Conservation (phyloP, 345 rosid species). For the Ailanthus altissimus region DNA sequence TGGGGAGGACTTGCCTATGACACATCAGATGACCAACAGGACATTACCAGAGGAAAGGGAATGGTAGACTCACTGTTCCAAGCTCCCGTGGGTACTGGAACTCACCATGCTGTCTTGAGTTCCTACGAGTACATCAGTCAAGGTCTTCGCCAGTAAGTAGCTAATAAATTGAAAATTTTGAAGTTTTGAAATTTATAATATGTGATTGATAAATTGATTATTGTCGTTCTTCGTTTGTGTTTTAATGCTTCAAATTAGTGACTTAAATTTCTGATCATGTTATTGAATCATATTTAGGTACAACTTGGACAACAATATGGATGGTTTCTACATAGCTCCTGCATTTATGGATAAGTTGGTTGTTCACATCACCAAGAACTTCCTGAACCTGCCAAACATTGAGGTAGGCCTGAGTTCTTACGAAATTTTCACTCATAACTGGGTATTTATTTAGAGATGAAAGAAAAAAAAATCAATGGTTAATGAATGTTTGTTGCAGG, state of each 20-base stretch:
- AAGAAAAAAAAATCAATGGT: neutral
- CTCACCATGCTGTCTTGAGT: constrained; percentile 52
- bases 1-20: constrained; percentile 48
- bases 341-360: constrained; percentile 61
- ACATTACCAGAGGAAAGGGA: constrained; percentile 58
- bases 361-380: constrained; percentile 55
- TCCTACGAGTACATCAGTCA: constrained; percentile 47
- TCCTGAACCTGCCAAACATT: constrained; percentile 55
- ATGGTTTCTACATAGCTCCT: constrained; percentile 60
- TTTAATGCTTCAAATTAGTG: neutral
- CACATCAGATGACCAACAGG: constrained; percentile 52
- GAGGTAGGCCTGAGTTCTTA: constrained; percentile 35
- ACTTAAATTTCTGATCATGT: neutral
- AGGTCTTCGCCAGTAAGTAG: constrained; percentile 52
- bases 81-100: constrained; percentile 52
- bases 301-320: constrained; percentile 43
- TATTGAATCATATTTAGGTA: constrained; percentile 22
- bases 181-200: neutral
- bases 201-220: neutral
- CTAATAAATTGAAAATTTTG: neutral
- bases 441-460: neutral
- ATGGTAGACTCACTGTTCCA: constrained; percentile 58
- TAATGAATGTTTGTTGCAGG: constrained; percentile 24
- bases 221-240: no score
- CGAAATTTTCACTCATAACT: neutral